A percentile compares a stretch with the other conserved stretches of the same genome.
Evolutionary conservation across 2,329 filamentous ascomycete species (phyloP).

Genomic region (Alternaria arbusti): DNA sequence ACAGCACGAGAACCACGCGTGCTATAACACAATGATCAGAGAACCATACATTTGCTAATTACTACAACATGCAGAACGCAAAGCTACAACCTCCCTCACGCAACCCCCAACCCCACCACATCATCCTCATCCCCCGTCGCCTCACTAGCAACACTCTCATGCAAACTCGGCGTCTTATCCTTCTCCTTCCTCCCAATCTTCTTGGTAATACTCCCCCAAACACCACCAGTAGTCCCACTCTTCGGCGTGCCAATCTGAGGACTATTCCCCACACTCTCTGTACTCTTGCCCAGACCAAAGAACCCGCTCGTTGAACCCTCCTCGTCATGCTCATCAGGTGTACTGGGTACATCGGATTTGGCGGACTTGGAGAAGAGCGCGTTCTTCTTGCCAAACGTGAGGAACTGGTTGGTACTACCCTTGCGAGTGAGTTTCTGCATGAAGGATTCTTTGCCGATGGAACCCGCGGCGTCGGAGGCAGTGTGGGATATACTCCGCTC

Average conservation of each 20-base stretch:
- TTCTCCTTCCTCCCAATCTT: conserved; percentile 51
- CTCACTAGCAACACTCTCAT: conserved; percentile 54
- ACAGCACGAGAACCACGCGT: too few relatives aligned
- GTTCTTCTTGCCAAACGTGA: conserved; percentile 49
- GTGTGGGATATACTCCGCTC: conserved; percentile 50
- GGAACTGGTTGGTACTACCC: conserved; percentile 54
- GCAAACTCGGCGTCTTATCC: conserved; percentile 55
- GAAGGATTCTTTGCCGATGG: conserved; percentile 53
- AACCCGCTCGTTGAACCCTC: conserved; percentile 27
- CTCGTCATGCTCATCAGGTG: conserved; percentile 50
- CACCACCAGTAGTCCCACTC: conserved; percentile 40
- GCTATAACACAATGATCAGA: too few relatives aligned
- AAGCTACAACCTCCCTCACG: too few relatives aligned
- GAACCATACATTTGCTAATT: not conserved
- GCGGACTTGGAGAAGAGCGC: conserved; percentile 40
- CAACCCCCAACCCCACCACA: not conserved
- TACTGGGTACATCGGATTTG: conserved; percentile 41
- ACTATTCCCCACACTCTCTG: conserved; percentile 42
- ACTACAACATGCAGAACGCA: not conserved
- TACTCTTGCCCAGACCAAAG: conserved; percentile 32
- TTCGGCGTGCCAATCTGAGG: conserved; percentile 48
- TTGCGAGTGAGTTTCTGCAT: conserved; percentile 60
- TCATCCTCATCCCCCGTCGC: conserved; percentile 49
- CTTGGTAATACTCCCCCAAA: conserved; percentile 55
- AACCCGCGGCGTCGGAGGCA: conserved; percentile 41